phyloP scores from a whole-genome alignment of 345 rosid species.

The Psidium guajava region DNA sequence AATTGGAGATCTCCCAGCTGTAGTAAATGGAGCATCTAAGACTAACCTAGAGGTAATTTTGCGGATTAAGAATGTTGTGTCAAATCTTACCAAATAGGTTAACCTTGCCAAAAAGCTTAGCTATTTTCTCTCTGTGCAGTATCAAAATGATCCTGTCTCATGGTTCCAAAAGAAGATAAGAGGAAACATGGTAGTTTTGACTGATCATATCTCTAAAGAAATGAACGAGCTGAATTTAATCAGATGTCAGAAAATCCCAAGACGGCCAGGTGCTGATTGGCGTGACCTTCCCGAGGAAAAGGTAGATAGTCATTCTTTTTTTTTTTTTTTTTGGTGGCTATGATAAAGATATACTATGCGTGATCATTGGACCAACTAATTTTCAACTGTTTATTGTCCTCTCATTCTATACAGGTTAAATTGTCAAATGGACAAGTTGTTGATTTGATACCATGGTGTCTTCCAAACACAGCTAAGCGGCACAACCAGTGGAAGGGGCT shows the following conservation, averaged over 20 bases:
- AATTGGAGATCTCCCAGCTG: constrained; percentile 79
- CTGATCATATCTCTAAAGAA: constrained; percentile 69
- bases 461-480: constrained; percentile 63
- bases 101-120: not conserved
- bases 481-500: constrained; percentile 93
- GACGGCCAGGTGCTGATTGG: constrained; percentile 91
- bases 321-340: not conserved
- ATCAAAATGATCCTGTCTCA: constrained; percentile 44
- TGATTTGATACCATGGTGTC: constrained; percentile 68
- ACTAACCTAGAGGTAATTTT: constrained; percentile 31
- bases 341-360: not conserved
- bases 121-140: constrained; percentile 25
- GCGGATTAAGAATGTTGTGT: not conserved
- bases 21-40: constrained; percentile 55
- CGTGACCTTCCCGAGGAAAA: constrained; percentile 67
- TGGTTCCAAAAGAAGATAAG: constrained; percentile 77
- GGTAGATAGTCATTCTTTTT: constrained; percentile 16
- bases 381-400: not conserved
- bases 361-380: not conserved
- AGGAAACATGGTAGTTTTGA: constrained; percentile 34
- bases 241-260: constrained; percentile 66
- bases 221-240: constrained; percentile 76
- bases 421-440: constrained; percentile 55
- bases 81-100: not conserved
- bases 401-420: constrained; percentile 25